phyloP scores from a whole-genome alignment of 73 alveolate genomes.

The Paramecium primaurelia region DNA sequence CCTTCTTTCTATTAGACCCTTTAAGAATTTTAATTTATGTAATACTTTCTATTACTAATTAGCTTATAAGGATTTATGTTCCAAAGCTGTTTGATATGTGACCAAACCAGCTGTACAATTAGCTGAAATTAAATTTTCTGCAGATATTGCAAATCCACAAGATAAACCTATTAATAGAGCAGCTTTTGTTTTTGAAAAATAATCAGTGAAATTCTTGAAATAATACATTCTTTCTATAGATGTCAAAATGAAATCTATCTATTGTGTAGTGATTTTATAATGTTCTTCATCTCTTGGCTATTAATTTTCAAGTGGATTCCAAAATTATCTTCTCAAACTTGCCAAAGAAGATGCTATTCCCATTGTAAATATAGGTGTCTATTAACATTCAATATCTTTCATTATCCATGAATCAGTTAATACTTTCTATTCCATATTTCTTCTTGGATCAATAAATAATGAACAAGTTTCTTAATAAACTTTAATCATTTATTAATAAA shows the following conservation, averaged over 20 bases:
- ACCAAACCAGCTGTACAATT: neutral
- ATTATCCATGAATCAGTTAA: neutral
- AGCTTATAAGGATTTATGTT: neutral
- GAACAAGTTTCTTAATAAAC: neutral
- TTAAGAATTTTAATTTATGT: neutral
- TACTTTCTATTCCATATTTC: neutral
- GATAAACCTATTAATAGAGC: neutral
- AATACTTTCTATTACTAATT: neutral
- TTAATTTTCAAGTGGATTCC: neutral
- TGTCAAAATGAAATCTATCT: neutral
- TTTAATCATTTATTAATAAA: neutral
- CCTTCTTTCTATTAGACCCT: neutral
- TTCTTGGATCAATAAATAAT: conserved; percentile 13
- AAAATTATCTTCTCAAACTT: neutral
- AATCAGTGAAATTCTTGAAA: conserved; percentile 1
- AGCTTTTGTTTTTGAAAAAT: conserved; percentile 1
- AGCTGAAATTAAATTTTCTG: neutral
- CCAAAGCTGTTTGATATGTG: neutral
- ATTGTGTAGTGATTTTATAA: neutral
- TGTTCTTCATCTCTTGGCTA: conserved; percentile 46
- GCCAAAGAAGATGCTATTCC: conserved; percentile 20
- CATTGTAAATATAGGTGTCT: neutral
- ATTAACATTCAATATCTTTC: neutral
- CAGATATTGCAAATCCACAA: neutral
- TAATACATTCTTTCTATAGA: neutral